Evolutionary conservation across 805 yeast species (phyloP), one percentile per base, ranked within the genome.

Genomic region (Candida yuanshanica): DNA sequence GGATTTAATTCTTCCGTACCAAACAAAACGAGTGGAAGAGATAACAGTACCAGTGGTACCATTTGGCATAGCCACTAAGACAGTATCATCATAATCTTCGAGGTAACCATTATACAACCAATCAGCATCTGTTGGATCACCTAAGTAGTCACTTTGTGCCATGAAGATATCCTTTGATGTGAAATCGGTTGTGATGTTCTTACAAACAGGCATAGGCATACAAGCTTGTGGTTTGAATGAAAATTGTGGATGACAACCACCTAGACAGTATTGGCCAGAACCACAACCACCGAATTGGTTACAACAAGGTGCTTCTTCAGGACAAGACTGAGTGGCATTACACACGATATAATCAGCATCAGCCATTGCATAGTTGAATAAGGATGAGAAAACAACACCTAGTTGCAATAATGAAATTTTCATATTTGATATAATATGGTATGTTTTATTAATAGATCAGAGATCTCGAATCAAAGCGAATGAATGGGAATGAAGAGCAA

Each of bases 1-100:
- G 37, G 83, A 81, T 24, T 80, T 66, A 24, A 87, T 72, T 58
- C 80, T 84, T 40, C 97, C 97, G 64, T 84, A 89, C 96, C 95
- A 90, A 41, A 90, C 64, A 64, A 75, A 86, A 55, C 77, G 72
- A 5, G 95, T 77, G 3, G 95, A 81, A 1, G 95, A 82, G 20
- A 89, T 58, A 38, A 88, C 90, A 11, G 95, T 75, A 58, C 96
- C 96, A 37, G 75, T 67, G 16, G 87, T 64, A 38, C 77, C 57
- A 45, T 82, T 72, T 24, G 91, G 93, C 95, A 90, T 85, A 42
- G 90, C 85, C 47, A 88, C 59, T 25, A 83, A 63, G 45, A 77
- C 59, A 11, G 80, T 71, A 48, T 74, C 77, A 48, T 78, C 79
- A 53, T 71, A 75, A 46, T 72, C 74, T 38, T 65, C 61, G 34